A percentile compares a stretch with the other conserved stretches of the same genome.
These are phyloP conservation scores for Candida sanyaensis DNA, from an alignment of 1,139 yeast genomes.

Conservation along the genomic window DNA sequence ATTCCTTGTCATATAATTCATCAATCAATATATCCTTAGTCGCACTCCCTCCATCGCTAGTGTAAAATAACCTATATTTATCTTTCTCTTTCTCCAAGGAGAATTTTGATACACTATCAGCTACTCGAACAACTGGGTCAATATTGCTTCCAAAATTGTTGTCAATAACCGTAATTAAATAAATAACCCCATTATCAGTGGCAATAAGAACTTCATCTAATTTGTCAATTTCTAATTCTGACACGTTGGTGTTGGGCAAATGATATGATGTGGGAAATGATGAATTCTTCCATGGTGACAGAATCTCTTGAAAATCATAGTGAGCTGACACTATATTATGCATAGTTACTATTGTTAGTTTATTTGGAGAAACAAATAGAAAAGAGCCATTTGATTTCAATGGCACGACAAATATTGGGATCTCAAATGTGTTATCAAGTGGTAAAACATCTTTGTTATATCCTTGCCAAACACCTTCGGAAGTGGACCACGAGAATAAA, in stretches of 20 bases:
- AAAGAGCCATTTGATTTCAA: constrained; percentile 34
- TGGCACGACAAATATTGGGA: constrained; percentile 45
- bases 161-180: constrained; percentile 26
- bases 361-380: constrained; percentile 32
- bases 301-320: constrained; percentile 29
- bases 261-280: constrained; percentile 44
- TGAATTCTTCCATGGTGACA: constrained; percentile 12
- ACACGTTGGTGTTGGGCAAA: constrained; percentile 24
- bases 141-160: constrained; percentile 10
- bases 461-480: constrained; percentile 25
- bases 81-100: constrained; percentile 22
- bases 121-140: constrained; percentile 26
- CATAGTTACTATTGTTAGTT: constrained; percentile 33
- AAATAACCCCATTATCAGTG: constrained; percentile 44
- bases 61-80: constrained; percentile 29
- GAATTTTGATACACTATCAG: constrained; percentile 37
- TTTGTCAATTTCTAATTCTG: constrained; percentile 10
- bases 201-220: constrained; percentile 41
- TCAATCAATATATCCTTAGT: constrained; percentile 29
- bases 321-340: constrained; percentile 52
- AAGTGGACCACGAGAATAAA: constrained; percentile 44
- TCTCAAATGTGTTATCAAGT: constrained; percentile 34
- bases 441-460: constrained; percentile 31
- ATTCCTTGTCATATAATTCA: constrained; percentile 14
- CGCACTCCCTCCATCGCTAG: constrained; percentile 34